A percentile compares a stretch with the other conserved stretches of the same genome.
These are phyloP conservation scores for Asclepias syriaca DNA, from an alignment of 257 asterid species.

Conservation along the genomic window DNA sequence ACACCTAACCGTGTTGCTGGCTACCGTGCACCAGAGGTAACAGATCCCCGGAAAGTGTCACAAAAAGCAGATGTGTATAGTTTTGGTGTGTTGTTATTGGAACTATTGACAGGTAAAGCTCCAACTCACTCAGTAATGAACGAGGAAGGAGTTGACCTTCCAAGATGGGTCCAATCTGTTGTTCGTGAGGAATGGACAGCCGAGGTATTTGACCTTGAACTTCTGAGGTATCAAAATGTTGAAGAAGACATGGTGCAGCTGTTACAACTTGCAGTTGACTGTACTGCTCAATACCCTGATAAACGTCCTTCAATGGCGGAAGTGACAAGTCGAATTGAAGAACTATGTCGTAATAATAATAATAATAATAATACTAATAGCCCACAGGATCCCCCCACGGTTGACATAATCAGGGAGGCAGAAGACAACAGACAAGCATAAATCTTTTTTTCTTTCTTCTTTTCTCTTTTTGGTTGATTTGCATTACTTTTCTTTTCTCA, in stretches of 20 bases:
- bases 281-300: slow-evolving; percentile 44
- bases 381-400: slow-evolving; percentile 14
- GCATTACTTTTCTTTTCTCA: not conserved
- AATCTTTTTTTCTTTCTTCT: not conserved
- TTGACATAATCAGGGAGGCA: slow-evolving; percentile 18
- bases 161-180: slow-evolving; percentile 50
- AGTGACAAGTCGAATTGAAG: slow-evolving; percentile 31
- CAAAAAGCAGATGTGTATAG: slow-evolving; percentile 50
- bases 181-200: slow-evolving; percentile 44
- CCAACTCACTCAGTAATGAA: slow-evolving; percentile 36
- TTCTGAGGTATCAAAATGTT: slow-evolving; percentile 33
- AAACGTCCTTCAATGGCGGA: slow-evolving; percentile 45
- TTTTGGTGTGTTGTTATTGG: slow-evolving; percentile 44
- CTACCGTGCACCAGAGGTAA: slow-evolving; percentile 47
- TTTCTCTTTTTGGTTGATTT: not conserved
- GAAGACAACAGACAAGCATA: slow-evolving; percentile 11
- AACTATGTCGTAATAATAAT: slow-evolving; percentile 20
- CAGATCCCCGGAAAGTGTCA: slow-evolving; percentile 41
- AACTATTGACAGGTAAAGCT: slow-evolving; percentile 44
- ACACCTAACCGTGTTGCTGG: slow-evolving; percentile 43
- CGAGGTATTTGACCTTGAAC: slow-evolving; percentile 46
- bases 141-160: slow-evolving; percentile 46
- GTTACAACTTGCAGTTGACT: slow-evolving; percentile 47
- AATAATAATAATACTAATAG: slow-evolving; percentile 14
- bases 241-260: slow-evolving; percentile 54